Evolutionary conservation across 2,329 filamentous ascomycete genomes (phyloP).

Genomic region (Fusarium secorum): DNA sequence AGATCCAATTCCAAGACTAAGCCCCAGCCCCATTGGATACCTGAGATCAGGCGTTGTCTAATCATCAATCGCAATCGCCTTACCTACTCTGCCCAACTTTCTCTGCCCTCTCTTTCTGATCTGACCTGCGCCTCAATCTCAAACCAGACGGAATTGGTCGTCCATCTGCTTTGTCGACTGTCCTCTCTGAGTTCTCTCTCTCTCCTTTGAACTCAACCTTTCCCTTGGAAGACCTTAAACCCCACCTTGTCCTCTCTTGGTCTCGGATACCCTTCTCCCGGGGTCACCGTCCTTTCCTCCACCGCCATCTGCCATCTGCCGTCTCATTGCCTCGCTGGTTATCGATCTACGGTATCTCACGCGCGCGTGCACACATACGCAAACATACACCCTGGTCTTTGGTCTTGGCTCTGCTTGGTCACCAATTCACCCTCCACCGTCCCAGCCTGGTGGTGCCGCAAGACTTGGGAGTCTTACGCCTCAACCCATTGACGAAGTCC

Average conservation of each 20-base stretch:
- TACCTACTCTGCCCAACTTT: neutral
- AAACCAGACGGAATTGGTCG: neutral
- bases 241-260: neutral
- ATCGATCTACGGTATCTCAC: slow-evolving; percentile 27
- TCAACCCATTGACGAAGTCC: slow-evolving; percentile 20
- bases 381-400: slow-evolving; percentile 19
- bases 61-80: slow-evolving; percentile 10
- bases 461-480: neutral
- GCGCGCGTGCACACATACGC: neutral
- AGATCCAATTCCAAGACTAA: slow-evolving; percentile 17
- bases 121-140: neutral
- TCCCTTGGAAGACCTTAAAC: neutral
- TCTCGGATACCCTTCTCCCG: slow-evolving; percentile 17
- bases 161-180: neutral
- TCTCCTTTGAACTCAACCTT: neutral
- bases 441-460: slow-evolving; percentile 33
- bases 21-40: slow-evolving; percentile 17
- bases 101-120: slow-evolving; percentile 1
- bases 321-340: slow-evolving; percentile 7
- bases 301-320: slow-evolving; percentile 32
- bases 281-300: slow-evolving; percentile 29
- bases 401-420: slow-evolving; percentile 11
- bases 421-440: slow-evolving; percentile 20
- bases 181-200: neutral
- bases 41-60: neutral